Base-by-base conservation (phyloP, 192 early-diverging fungal species). In the Coemansia sp. region DNA sequence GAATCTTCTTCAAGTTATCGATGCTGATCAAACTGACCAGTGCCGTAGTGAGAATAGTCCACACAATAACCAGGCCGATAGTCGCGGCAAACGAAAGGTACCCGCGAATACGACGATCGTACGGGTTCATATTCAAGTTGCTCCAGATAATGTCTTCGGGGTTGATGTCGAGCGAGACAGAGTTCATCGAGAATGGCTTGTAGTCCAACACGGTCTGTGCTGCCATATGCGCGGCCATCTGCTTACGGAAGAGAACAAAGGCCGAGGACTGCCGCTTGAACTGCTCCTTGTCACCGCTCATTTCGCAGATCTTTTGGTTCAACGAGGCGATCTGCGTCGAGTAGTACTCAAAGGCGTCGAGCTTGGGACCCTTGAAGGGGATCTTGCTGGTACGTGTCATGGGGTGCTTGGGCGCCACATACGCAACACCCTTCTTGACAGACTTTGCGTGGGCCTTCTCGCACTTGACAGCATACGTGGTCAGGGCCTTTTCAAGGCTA, bases 81-180 rank as follows among this genome's bases (percentile, higher is more conserved):
- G 88, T 84, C 3, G 82, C 54, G 1, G 79, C 71, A 16, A 89
- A 68, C 55, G 90, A 88, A 15, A 92, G 54, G 59, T 90, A 60
- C 7, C 76, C 75, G 38, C 92, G 85, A n/a, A 86, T 70, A 27
- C 91, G 78, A n/a, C 91, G 86, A 36, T 87, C 73, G 22, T 84
- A 82, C 20, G 84, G 83, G 20, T 80, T 78, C 22, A 91, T 75
- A 68, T 90, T 91, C 65, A 94, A 84, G 74, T 96, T 96, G 18
- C 89, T 83, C 96, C 96, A 97, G 62, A 95, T 90, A 15, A 97
- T 82, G 77, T 97, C 93, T 24, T 90, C 75, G 1, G 91, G 89
- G 49, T 89, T 75, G 38, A 97, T 86, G 38, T 92, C 87, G 20
- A 89, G 79, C 34, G 92, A 87, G n/a, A 87, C 82, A 22, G 88